Conservation (phyloP, 345 rosid genomes). For the Eucalyptus guilfoylei region DNA sequence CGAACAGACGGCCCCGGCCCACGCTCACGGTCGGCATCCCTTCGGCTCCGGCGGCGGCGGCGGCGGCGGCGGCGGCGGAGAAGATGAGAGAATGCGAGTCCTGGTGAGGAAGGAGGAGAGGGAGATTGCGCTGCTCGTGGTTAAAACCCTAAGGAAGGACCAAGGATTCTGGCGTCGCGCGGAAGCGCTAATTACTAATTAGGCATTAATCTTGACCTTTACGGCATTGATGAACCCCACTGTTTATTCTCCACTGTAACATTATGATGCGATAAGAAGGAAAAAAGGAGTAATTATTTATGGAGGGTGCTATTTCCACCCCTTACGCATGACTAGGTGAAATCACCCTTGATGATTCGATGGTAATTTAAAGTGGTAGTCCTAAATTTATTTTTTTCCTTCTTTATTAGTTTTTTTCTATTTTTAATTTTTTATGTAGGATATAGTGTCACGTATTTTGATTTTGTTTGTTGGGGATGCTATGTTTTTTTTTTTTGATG, state of each 20-base stretch:
- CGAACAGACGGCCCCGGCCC: conserved; percentile 41
- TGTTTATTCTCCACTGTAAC: neutral
- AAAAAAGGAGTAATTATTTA: no score
- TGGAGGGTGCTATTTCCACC: no score
- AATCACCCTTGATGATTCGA: no score
- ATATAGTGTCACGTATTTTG: no score
- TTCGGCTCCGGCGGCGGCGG: neutral
- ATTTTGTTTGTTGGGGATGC: no score
- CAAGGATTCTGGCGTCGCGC: neutral
- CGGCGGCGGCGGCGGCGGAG: neutral
- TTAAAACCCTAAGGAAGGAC: neutral
- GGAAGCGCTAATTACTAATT: neutral
- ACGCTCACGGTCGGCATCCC: conserved; percentile 36
- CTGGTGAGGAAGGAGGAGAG: neutral
- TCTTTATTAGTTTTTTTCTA: no score
- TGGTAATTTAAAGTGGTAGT: no score
- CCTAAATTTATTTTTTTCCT: no score
- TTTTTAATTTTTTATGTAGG: no score
- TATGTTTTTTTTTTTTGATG: no score
- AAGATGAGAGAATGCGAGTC: neutral
- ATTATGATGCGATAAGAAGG: no score
- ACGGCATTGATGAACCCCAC: neutral
- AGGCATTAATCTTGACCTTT: neutral
- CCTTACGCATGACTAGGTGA: no score
- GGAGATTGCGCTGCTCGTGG: neutral